A percentile compares a stretch with the other conserved stretches of the same genome.
Conservation (phyloP, 495 filamentous ascomycete genomes). For the Neurospora sp. region DNA sequence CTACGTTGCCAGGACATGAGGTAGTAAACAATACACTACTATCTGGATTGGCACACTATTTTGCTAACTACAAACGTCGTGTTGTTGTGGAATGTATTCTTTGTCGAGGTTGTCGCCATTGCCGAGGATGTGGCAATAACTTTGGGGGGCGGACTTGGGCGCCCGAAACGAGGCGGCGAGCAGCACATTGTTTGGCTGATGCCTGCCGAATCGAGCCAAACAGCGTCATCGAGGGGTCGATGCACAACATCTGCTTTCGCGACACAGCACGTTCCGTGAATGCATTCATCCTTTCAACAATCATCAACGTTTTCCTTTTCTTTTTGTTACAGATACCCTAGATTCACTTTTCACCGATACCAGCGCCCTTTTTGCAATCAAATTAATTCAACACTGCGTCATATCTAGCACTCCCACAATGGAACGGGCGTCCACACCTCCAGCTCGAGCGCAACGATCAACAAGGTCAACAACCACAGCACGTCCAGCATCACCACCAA, state of each 20-base stretch:
- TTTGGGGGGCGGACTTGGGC: background rate
- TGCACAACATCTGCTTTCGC: background rate
- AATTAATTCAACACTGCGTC: background rate
- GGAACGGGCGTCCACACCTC: slow-evolving; percentile 51
- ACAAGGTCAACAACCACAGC: slow-evolving; percentile 17
- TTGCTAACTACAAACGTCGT: background rate
- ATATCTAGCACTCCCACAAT: background rate
- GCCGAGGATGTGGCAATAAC: background rate
- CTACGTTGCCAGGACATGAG: background rate
- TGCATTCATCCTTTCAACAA: background rate
- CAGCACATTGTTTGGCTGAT: background rate
- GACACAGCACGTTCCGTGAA: background rate
- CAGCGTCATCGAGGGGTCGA: background rate
- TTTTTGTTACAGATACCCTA: background rate
- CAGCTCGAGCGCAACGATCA: slow-evolving; percentile 25
- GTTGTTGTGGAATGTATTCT: background rate
- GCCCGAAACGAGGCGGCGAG: background rate
- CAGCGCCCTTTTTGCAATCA: background rate
- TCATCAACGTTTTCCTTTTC: background rate
- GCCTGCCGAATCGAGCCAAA: background rate
- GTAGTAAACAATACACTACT: background rate
- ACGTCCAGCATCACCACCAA: slow-evolving; percentile 46
- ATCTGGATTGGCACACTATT: background rate
- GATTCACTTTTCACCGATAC: background rate
- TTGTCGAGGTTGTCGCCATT: background rate